Percentiles rank a stretch among this genome's conserved stretches.
These are phyloP conservation scores for Carallia pectinifolia DNA, from an alignment of 345 rosid species.

Conservation along the genomic window DNA sequence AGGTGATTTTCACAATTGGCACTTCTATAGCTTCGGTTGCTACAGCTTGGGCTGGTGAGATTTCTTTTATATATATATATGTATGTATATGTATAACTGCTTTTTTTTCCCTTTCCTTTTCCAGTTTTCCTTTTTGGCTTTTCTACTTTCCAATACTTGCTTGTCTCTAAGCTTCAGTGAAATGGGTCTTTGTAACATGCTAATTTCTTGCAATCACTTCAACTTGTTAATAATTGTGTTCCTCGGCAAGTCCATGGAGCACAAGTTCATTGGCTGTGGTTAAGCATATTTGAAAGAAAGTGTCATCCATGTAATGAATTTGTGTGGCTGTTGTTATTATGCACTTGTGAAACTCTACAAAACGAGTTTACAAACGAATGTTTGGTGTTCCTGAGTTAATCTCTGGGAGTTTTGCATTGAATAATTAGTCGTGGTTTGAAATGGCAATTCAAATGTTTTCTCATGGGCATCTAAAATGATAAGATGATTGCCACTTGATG, in stretches of 20 bases:
- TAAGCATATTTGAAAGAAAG: background rate
- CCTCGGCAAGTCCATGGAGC: background rate
- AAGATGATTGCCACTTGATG: background rate
- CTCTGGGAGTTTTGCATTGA: background rate
- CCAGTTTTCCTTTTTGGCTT: background rate
- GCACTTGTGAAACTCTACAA: too few relatives aligned
- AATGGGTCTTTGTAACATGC: too few relatives aligned
- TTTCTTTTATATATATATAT: background rate
- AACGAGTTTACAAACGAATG: too few relatives aligned
- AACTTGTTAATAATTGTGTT: background rate
- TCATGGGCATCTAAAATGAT: background rate
- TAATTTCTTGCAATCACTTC: background rate
- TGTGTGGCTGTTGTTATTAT: background rate
- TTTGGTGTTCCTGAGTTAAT: background rate
- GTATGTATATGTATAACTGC: too few relatives aligned
- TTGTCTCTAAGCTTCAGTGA: background rate
- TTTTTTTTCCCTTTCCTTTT: background rate
- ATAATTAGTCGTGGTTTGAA: background rate
- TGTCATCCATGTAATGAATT: background rate
- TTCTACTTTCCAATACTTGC: background rate
- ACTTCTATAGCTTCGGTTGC: conserved; percentile 91
- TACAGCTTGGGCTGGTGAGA: conserved; percentile 87
- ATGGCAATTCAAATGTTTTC: background rate
- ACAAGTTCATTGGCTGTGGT: background rate
- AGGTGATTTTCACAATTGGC: conserved; percentile 81